A percentile compares a stretch with the other conserved stretches of the same genome.
Evolutionary conservation across 1,284 basidiomycete genomes (phyloP).

Genomic region (Sanghuangporus baumii): DNA sequence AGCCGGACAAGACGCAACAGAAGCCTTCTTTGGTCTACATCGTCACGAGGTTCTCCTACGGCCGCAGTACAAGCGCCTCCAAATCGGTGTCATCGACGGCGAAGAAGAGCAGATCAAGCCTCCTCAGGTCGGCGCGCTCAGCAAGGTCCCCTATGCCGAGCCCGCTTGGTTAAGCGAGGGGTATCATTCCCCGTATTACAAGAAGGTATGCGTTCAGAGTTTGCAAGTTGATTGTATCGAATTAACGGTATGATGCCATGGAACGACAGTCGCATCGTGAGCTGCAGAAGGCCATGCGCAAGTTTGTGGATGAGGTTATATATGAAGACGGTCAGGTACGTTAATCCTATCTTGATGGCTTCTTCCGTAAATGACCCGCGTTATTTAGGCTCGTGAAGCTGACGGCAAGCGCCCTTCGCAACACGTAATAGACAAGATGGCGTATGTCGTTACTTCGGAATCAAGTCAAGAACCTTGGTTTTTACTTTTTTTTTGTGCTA

Average conservation of each 20-base stretch:
- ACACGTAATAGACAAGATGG: slow-evolving; percentile 64
- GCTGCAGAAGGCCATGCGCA: slow-evolving; percentile 43
- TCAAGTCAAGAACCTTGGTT: background rate
- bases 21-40: slow-evolving; percentile 81
- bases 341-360: background rate
- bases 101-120: slow-evolving; percentile 55
- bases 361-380: background rate
- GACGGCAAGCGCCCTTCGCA: slow-evolving; percentile 71
- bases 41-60: slow-evolving; percentile 72
- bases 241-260: background rate
- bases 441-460: slow-evolving; percentile 34
- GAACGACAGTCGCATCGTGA: slow-evolving; percentile 37
- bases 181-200: slow-evolving; percentile 72
- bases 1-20: slow-evolving; percentile 83
- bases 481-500: slow-evolving; percentile 23
- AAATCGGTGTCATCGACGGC: slow-evolving; percentile 65
- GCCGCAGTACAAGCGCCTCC: slow-evolving; percentile 67
- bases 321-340: slow-evolving; percentile 44
- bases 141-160: slow-evolving; percentile 78
- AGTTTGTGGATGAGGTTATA: slow-evolving; percentile 45
- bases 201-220: slow-evolving; percentile 39
- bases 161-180: slow-evolving; percentile 71
- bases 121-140: slow-evolving; percentile 51
- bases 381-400: slow-evolving; percentile 56
- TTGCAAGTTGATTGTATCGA: background rate